Conservation (phyloP, 352 stramenopile genomes). For the Aphanomyces astaci region DNA sequence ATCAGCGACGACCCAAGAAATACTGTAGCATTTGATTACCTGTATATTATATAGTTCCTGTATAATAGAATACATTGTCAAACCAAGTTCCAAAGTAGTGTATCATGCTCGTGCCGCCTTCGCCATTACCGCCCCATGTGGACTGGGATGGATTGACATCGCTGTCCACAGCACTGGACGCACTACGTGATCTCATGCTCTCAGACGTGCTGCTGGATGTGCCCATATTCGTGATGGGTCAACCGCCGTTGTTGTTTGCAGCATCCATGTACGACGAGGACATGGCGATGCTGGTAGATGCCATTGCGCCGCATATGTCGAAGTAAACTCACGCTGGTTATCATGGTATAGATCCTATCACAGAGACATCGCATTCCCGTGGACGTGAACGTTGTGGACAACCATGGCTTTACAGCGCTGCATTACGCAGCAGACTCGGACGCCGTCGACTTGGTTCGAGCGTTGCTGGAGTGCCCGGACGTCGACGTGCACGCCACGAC, state of each 20-base stretch:
- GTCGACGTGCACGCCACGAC: slow-evolving; percentile 33
- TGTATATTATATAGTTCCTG: too few species aligned
- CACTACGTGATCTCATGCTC: not conserved
- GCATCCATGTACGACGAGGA: slow-evolving; percentile 82
- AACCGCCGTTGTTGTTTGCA: slow-evolving; percentile 67
- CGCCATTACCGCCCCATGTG: not conserved
- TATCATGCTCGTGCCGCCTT: not conserved
- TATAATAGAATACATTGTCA: too few species aligned
- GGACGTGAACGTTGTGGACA: slow-evolving; percentile 61
- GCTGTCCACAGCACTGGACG: not conserved
- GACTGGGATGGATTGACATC: slow-evolving; percentile 1
- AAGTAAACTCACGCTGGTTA: not conserved
- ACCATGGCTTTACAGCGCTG: slow-evolving; percentile 54
- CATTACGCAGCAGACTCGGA: slow-evolving; percentile 73
- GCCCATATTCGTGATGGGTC: slow-evolving; percentile 61
- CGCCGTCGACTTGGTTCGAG: slow-evolving; percentile 37
- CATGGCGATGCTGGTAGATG: slow-evolving; percentile 54
- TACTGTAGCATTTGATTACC: too few species aligned
- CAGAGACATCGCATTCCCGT: slow-evolving; percentile 22
- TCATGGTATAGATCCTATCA: not conserved
- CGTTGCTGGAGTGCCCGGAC: not conserved
- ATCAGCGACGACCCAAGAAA: too few species aligned
- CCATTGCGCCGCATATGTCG: slow-evolving; percentile 23
- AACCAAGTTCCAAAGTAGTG: too few species aligned
- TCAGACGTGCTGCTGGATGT: slow-evolving; percentile 25